Conservation (phyloP, 345 rosid genomes). For the Hibiscus syriacus region DNA sequence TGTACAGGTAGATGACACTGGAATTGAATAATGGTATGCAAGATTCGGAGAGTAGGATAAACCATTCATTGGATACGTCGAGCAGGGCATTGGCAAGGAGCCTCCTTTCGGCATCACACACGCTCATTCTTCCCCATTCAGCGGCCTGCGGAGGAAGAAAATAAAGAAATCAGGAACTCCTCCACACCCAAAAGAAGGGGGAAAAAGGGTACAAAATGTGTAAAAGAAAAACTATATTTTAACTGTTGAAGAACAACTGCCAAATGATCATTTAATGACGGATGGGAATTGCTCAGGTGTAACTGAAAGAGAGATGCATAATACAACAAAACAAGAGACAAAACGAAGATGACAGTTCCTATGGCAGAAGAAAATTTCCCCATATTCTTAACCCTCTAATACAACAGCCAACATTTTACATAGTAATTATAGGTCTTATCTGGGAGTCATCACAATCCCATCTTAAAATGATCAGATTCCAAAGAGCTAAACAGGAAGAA, state of each 20-base stretch:
- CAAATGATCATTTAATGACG: neutral
- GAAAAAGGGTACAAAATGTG: neutral
- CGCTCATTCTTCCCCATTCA: conserved; percentile 97
- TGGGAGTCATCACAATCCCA: neutral
- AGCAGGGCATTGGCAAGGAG: conserved; percentile 90
- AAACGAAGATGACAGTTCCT: too few relatives aligned
- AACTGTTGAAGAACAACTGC: neutral
- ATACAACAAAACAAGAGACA: neutral
- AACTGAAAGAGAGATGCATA: neutral
- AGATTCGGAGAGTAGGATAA: conserved; percentile 85
- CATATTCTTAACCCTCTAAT: neutral
- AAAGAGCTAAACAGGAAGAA: neutral
- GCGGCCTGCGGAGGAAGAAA: conserved; percentile 43
- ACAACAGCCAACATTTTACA: neutral
- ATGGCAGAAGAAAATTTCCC: neutral
- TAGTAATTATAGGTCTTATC: neutral
- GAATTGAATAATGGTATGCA: conserved; percentile 89
- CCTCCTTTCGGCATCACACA: conserved; percentile 92
- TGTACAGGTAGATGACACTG: conserved; percentile 57
- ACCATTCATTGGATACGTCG: conserved; percentile 81
- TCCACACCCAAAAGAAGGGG: neutral
- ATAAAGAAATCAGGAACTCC: conserved; percentile 1
- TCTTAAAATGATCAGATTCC: neutral
- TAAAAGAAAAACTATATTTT: neutral
- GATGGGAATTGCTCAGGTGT: neutral